These are phyloP conservation scores for Craterostigma plantagineum DNA, from an alignment of 257 asterid genomes.

Conservation along the genomic window DNA sequence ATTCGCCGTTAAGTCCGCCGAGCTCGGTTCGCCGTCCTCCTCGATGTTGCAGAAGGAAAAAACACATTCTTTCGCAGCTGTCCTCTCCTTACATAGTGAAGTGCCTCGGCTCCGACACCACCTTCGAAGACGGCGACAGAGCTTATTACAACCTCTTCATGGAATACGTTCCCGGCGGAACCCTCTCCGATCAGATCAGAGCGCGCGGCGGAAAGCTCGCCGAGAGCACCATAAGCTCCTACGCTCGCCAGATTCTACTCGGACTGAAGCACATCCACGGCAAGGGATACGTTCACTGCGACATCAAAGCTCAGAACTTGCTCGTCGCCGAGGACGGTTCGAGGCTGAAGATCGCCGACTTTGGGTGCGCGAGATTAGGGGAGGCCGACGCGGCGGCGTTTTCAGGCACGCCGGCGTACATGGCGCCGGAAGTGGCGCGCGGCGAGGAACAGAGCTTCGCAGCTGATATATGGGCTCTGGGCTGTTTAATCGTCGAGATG, in stretches of 20 bases:
- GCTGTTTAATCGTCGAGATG: slow-evolving; percentile 68
- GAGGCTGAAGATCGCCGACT: slow-evolving; percentile 53
- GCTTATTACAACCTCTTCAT: slow-evolving; percentile 34
- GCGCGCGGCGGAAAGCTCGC: slow-evolving; percentile 28
- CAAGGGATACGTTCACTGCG: slow-evolving; percentile 56
- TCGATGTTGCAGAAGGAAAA: slow-evolving; percentile 43
- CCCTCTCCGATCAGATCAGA: slow-evolving; percentile 45
- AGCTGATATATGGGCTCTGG: slow-evolving; percentile 80
- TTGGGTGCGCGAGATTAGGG: slow-evolving; percentile 45
- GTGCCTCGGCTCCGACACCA: slow-evolving; percentile 37
- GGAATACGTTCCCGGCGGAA: slow-evolving; percentile 63
- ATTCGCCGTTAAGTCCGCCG: slow-evolving; percentile 61
- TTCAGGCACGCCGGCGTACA: slow-evolving; percentile 75
- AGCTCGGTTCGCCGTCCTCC: slow-evolving; percentile 11
- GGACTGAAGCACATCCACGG: slow-evolving; percentile 50
- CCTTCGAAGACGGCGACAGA: slow-evolving; percentile 10
- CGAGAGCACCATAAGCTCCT: slow-evolving; percentile 21
- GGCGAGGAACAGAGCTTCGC: slow-evolving; percentile 60
- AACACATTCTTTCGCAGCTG: slow-evolving; percentile 30
- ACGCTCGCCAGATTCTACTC: slow-evolving; percentile 22
- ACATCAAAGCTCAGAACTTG: slow-evolving; percentile 55
- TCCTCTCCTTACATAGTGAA: slow-evolving; percentile 40
- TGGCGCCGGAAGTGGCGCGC: slow-evolving; percentile 88
- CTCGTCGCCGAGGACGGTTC: slow-evolving; percentile 21
- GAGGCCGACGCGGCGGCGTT: slow-evolving; percentile 10